Evolutionary conservation across 106 monocot species (phyloP).

Genomic region (Chionographis japonica): DNA sequence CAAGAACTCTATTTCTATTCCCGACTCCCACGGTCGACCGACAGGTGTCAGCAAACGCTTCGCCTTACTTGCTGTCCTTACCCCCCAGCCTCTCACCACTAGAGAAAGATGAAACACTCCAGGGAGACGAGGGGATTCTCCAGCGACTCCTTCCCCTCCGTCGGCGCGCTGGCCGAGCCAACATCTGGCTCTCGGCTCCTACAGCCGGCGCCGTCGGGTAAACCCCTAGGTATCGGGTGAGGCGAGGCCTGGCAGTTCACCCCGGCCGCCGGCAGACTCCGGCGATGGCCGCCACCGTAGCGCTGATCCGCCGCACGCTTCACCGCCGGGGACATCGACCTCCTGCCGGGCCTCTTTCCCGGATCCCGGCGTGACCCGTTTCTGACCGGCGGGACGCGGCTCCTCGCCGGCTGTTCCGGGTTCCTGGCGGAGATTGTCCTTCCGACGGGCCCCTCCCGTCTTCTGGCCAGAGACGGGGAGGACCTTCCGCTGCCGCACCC

Average conservation of each 20-base stretch:
- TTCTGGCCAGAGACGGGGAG: too few relatives aligned
- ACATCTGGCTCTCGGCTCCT: neutral
- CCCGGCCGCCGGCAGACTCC: neutral
- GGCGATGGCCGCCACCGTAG: neutral
- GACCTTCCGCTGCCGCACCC: too few relatives aligned
- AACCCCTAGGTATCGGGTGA: neutral
- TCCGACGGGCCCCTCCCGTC: too few relatives aligned
- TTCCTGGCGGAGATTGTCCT: neutral
- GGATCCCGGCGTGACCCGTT: neutral
- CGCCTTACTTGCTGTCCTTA: too few relatives aligned
- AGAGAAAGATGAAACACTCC: neutral
- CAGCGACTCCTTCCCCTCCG: neutral
- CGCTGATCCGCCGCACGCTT: neutral
- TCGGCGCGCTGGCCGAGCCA: too few relatives aligned
- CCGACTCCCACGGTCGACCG: too few relatives aligned
- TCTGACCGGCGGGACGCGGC: neutral
- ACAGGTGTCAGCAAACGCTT: too few relatives aligned
- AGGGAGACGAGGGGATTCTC: neutral
- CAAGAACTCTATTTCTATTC: too few relatives aligned
- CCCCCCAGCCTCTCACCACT: too few relatives aligned
- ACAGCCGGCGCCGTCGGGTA: neutral
- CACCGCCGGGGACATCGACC: neutral
- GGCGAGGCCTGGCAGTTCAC: neutral
- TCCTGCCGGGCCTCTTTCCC: neutral
- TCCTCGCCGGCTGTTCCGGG: neutral